These are phyloP conservation scores for Mycena alexandri DNA, from an alignment of 768 basidiomycete species.

Conservation along the genomic window DNA sequence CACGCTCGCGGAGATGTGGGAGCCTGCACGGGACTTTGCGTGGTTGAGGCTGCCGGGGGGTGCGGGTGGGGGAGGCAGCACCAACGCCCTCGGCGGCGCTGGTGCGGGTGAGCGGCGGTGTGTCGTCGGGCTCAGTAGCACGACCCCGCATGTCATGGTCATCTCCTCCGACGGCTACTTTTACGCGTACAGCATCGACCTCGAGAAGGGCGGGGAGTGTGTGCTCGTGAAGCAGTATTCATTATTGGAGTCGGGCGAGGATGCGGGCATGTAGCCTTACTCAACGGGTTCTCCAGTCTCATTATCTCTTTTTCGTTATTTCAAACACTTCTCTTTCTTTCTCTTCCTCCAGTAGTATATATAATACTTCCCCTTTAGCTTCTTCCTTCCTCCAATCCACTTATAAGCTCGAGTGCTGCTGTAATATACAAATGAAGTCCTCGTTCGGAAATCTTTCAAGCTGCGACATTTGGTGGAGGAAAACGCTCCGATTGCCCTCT, in stretches of 20 bases:
- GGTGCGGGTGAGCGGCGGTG: slow-evolving; percentile 78
- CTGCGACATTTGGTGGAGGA: too few relatives aligned
- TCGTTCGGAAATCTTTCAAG: too few relatives aligned
- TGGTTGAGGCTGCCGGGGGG: slow-evolving; percentile 79
- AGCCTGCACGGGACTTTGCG: slow-evolving; percentile 95
- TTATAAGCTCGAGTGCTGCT: too few relatives aligned
- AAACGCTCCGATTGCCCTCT: too few relatives aligned
- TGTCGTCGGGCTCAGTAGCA: slow-evolving; percentile 90
- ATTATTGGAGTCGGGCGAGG: slow-evolving; percentile 36
- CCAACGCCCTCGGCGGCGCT: slow-evolving; percentile 10
- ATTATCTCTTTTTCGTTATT: too few relatives aligned
- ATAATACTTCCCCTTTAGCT: too few relatives aligned
- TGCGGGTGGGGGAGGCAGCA: slow-evolving; percentile 3
- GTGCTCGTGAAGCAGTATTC: slow-evolving; percentile 91
- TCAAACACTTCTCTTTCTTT: too few relatives aligned
- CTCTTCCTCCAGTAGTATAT: too few relatives aligned
- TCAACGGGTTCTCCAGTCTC: too few relatives aligned
- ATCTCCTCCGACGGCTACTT: slow-evolving; percentile 96
- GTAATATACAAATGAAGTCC: too few relatives aligned
- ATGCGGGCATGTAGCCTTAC: slow-evolving; percentile 26
- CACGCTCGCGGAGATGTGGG: slow-evolving; percentile 96
- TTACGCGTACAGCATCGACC: slow-evolving; percentile 95
- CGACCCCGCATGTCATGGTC: slow-evolving; percentile 97
- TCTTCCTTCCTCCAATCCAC: too few relatives aligned
- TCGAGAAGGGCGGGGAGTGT: slow-evolving; percentile 97